Percentiles rank a stretch among this genome's conserved stretches.
phyloP scores from a whole-genome alignment of 805 yeast species.

The Blastobotrys peoriensis region DNA sequence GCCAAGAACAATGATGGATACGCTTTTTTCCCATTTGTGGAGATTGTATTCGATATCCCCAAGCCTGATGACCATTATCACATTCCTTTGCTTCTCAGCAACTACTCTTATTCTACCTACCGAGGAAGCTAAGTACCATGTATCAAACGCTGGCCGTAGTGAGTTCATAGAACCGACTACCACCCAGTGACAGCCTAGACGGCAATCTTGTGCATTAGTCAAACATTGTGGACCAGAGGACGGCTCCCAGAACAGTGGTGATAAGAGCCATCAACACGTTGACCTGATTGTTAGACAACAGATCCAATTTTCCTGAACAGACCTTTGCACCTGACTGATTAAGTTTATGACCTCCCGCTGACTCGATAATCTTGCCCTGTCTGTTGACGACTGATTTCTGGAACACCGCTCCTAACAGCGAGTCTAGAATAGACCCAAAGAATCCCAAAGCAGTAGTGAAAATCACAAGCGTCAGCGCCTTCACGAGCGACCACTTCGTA shows the following conservation, averaged over 20 bases:
- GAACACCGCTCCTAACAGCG: conserved; percentile 38
- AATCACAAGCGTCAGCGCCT: conserved; percentile 20
- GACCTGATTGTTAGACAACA: conserved; percentile 38
- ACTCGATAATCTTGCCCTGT: conserved; percentile 33
- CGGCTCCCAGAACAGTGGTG: conserved; percentile 28
- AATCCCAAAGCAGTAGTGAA: conserved; percentile 32
- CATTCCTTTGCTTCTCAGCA: conserved; percentile 77
- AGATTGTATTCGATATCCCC: conserved; percentile 63
- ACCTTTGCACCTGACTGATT: conserved; percentile 19
- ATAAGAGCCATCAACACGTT: conserved; percentile 33
- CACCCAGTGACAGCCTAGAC: too few relatives aligned
- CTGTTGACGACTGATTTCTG: conserved; percentile 34
- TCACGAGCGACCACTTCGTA: conserved; percentile 12
- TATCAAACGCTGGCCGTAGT: not conserved
- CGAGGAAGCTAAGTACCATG: conserved; percentile 59
- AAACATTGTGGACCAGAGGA: too few relatives aligned
- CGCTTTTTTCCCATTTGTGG: conserved; percentile 85
- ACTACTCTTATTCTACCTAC: conserved; percentile 85
- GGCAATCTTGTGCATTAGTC: too few relatives aligned
- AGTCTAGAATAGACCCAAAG: conserved; percentile 36
- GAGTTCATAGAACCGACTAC: not conserved
- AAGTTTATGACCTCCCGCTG: conserved; percentile 24
- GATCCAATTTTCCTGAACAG: conserved; percentile 31
- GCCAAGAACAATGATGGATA: conserved; percentile 28
- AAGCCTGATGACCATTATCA: conserved; percentile 78